Base-by-base conservation (phyloP, 257 asterid genomes). In the Misopates orontium region DNA sequence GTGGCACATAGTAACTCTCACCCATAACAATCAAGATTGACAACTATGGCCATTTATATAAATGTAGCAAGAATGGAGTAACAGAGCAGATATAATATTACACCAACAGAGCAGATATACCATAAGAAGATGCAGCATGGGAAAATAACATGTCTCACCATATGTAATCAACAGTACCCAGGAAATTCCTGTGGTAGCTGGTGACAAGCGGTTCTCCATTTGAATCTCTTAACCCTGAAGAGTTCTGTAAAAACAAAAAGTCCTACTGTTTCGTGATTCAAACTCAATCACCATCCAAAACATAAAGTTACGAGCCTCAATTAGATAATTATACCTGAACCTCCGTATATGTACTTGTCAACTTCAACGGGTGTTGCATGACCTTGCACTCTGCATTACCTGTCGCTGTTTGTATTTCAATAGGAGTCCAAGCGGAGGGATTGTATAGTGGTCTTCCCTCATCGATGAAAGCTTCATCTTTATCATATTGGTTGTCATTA, bases 121-220 rank as follows among this genome's bases (percentile, higher is more conserved):
- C 17, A 8, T 11, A 44, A 21, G 41, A 22, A 8, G 63, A 51
- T 55, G 42, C 15, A 21, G 20, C 22, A 39, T 41, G 36, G 62
- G 25, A 71, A 59, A 57, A 40, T 31, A 67, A 15, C 24, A 54
- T 39, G 69, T 81, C 91, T 80, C 71, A 93, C 98, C 98, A 93
- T 77, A 93, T 93, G 71, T 93, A 93, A 75, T 93, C 98, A 36
- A 90, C 97, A 12, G 98, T 87, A 73, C 98, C 98, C 36, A 73
- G 77, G 80, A 93, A 93, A 73, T 77, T 80, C 53, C 85, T 83
- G 77, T 93, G 91, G 75, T 93, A 86, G 89, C 95, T 89, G 70
- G 98, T 90, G 48, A 83, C 85, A 41, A 79, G 80, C 24, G 98
- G 98, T 73, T 93, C 98, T 44, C 96, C 96, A 54, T 72, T 77